A percentile compares a stretch with the other conserved stretches of the same genome.
These are phyloP conservation scores for Komagataella phaffii DNA, from an alignment of 805 yeast species.

Conservation along the genomic window DNA sequence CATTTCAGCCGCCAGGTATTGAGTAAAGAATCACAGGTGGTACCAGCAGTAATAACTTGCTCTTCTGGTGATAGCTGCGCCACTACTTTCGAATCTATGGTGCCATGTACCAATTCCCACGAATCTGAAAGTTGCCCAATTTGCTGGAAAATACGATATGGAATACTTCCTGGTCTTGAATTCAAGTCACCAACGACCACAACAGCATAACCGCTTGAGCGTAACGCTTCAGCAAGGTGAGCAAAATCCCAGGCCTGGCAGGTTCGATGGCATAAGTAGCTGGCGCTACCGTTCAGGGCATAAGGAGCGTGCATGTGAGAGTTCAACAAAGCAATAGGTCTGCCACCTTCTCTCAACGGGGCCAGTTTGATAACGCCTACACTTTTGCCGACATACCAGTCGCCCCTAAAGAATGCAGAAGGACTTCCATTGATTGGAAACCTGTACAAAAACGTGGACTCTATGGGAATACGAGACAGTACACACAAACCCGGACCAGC, in stretches of 20 bases:
- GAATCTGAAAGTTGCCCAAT: slow-evolving; percentile 66
- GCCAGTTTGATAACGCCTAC: slow-evolving; percentile 60
- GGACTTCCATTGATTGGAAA: slow-evolving; percentile 93
- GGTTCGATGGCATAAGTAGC: slow-evolving; percentile 80
- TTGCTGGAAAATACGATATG: slow-evolving; percentile 56
- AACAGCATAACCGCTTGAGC: slow-evolving; percentile 69
- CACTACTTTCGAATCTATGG: slow-evolving; percentile 25
- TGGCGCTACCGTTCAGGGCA: slow-evolving; percentile 68
- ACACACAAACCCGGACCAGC: slow-evolving; percentile 91
- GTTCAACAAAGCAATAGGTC: slow-evolving; percentile 67
- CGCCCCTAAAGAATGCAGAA: slow-evolving; percentile 87
- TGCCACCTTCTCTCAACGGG: slow-evolving; percentile 30
- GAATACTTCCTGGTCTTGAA: slow-evolving; percentile 76
- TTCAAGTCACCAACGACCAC: slow-evolving; percentile 90
- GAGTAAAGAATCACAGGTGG: slow-evolving; percentile 78
- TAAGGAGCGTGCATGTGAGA: slow-evolving; percentile 98
- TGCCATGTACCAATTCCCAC: slow-evolving; percentile 62
- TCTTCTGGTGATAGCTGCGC: slow-evolving; percentile 34
- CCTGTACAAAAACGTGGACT: slow-evolving; percentile 61
- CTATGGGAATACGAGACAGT: slow-evolving; percentile 74
- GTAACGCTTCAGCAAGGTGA: slow-evolving; percentile 43
- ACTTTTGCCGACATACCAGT: slow-evolving; percentile 93
- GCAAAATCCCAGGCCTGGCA: slow-evolving; percentile 96
- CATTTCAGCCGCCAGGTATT: slow-evolving; percentile 73
- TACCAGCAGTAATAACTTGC: slow-evolving; percentile 65